Conservation (phyloP, 2,329 filamentous ascomycete species). For the Ascochyta lentis region DNA sequence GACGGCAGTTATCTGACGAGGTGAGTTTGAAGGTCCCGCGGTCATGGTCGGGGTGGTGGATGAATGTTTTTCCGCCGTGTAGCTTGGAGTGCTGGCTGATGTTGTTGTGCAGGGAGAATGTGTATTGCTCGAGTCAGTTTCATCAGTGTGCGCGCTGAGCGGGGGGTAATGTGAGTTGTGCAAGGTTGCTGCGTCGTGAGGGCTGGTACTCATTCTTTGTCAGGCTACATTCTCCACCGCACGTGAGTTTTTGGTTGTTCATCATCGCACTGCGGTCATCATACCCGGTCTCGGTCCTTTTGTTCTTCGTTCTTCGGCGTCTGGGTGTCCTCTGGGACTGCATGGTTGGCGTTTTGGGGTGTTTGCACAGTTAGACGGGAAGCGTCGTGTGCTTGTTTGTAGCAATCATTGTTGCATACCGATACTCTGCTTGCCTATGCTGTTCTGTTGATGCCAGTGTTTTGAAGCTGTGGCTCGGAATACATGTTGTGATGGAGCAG, state of each 20-base stretch:
- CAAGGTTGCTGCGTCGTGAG: too few relatives aligned
- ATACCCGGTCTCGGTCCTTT: neutral
- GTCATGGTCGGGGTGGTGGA: neutral
- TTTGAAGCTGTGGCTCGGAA: too few relatives aligned
- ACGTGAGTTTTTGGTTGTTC: neutral
- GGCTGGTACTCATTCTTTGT: neutral
- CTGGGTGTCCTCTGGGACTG: neutral
- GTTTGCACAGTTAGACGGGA: neutral
- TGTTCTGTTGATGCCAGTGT: too few relatives aligned
- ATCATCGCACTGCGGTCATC: neutral
- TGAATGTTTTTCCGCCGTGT: constrained; percentile 1
- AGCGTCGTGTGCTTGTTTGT: too few relatives aligned
- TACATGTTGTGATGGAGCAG: too few relatives aligned
- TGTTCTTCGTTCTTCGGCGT: neutral
- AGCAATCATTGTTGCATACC: neutral
- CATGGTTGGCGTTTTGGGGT: constrained; percentile 8
- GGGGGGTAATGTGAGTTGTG: too few relatives aligned
- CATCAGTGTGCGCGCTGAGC: constrained; percentile 34
- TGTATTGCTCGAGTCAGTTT: constrained; percentile 36
- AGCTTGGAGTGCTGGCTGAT: neutral
- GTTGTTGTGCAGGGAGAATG: constrained; percentile 40
- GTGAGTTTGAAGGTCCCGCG: constrained; percentile 28
- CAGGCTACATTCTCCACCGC: neutral
- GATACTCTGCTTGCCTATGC: neutral
- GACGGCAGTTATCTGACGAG: constrained; percentile 48